phyloP scores from a whole-genome alignment of 2,329 filamentous ascomycete species.

The Aspergillus neotritici region DNA sequence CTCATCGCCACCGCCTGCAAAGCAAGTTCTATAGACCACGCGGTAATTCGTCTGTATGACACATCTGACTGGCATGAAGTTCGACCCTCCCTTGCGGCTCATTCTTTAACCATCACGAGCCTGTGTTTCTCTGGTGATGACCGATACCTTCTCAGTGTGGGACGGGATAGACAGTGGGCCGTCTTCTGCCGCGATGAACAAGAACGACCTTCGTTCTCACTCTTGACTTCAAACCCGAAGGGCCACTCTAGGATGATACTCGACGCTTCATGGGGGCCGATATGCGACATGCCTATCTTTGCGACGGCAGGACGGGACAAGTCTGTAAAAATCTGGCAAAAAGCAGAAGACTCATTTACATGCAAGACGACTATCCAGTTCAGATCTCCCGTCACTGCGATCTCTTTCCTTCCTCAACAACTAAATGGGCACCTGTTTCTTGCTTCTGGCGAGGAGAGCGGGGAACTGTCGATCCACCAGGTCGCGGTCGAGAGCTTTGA shows the following conservation, averaged over 20 bases:
- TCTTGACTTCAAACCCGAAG: conserved; percentile 66
- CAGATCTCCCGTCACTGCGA: conserved; percentile 61
- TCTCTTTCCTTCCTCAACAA: conserved; percentile 55
- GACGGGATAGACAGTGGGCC: conserved; percentile 85
- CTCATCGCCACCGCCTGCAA: conserved; percentile 88
- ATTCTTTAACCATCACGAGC: conserved; percentile 78
- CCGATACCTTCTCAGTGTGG: conserved; percentile 73
- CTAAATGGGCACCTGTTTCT: conserved; percentile 32
- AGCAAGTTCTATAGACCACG: conserved; percentile 87
- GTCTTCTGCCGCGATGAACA: conserved; percentile 59
- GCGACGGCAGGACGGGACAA: conserved; percentile 90
- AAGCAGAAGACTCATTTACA: conserved; percentile 40
- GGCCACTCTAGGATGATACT: conserved; percentile 91
- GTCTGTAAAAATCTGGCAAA: conserved; percentile 65
- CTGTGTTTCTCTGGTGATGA: conserved; percentile 75
- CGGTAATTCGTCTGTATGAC: conserved; percentile 87
- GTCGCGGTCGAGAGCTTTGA: conserved; percentile 30
- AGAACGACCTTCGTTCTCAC: conserved; percentile 46
- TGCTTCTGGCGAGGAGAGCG: conserved; percentile 45
- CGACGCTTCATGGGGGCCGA: conserved; percentile 74
- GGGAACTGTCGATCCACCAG: conserved; percentile 39
- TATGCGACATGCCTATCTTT: conserved; percentile 50
- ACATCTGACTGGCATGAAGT: conserved; percentile 83
- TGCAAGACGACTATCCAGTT: conserved; percentile 52
- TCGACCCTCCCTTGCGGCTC: conserved; percentile 72